Conservation (phyloP, 2,329 filamentous ascomycete species). For the Colletotrichum liriopes region DNA sequence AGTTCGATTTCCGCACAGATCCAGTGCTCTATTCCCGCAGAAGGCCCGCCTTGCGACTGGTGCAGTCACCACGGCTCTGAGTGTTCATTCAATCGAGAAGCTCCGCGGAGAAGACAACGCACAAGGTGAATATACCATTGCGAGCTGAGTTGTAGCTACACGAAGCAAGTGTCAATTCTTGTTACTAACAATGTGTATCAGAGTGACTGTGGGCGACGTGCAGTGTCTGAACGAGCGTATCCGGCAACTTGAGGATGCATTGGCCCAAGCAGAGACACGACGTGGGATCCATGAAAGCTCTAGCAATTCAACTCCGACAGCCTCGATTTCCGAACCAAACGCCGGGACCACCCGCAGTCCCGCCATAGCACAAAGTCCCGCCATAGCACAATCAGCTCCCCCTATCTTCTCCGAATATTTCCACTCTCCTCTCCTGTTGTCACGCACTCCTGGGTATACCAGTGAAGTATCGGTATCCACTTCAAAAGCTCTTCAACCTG, state of each 20-base stretch:
- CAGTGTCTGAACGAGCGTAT: constrained; percentile 26
- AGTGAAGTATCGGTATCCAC: background rate
- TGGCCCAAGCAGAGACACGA: constrained; percentile 2
- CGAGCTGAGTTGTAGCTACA: rapidly evolving
- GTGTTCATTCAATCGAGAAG: constrained; percentile 16
- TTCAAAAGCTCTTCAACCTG: background rate
- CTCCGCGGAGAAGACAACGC: background rate
- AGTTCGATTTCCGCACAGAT: constrained; percentile 2
- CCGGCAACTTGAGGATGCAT: constrained; percentile 10
- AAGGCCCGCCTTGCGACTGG: constrained; percentile 28
- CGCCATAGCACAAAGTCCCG: background rate
- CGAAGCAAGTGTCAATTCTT: background rate
- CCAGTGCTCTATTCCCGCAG: constrained; percentile 21
- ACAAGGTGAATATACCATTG: background rate
- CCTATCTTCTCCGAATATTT: background rate
- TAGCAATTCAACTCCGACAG: background rate
- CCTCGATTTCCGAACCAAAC: background rate
- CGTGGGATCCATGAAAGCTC: background rate
- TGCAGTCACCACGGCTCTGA: constrained; percentile 26
- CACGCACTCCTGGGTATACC: background rate
- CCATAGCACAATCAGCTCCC: background rate
- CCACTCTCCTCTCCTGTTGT: background rate
- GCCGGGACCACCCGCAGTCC: background rate
- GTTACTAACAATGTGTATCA: background rate
- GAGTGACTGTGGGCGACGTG: constrained; percentile 12